Percentiles rank a stretch among this genome's conserved stretches.
phyloP scores from a whole-genome alignment of 2,329 filamentous ascomycete genomes.

The Sarocladiaceae sp. region DNA sequence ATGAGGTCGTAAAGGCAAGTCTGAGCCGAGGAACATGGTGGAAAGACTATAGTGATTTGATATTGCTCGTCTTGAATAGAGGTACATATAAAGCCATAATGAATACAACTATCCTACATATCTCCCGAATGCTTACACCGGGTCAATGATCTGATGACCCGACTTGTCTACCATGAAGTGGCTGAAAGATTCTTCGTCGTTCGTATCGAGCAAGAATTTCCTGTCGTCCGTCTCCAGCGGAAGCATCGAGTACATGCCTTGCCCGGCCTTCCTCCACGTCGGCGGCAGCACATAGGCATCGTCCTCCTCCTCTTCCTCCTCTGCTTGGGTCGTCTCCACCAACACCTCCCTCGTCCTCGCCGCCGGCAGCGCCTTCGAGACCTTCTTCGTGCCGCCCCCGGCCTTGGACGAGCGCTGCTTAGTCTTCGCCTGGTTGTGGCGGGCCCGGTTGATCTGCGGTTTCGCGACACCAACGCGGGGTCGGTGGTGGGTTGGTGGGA shows the following conservation, averaged over 20 bases:
- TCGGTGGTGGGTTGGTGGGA: background rate
- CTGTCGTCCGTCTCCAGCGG: conserved; percentile 30
- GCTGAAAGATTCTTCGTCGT: conserved; percentile 37
- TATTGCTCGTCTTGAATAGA: background rate
- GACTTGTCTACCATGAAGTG: conserved; percentile 33
- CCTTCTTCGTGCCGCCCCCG: conserved; percentile 13
- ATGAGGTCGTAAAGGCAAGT: conserved; percentile 60
- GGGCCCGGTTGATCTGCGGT: conserved; percentile 15
- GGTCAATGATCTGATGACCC: conserved; percentile 29
- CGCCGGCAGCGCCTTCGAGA: conserved; percentile 18
- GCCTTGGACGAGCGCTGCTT: conserved; percentile 13
- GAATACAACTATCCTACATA: background rate
- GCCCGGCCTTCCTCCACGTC: conserved; percentile 33
- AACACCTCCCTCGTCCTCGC: conserved; percentile 2
- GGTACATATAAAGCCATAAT: background rate
- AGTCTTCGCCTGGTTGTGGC: conserved; percentile 23
- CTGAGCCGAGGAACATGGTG: conserved; percentile 49
- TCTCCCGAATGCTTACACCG: conserved; percentile 16
- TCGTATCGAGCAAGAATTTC: conserved; percentile 28
- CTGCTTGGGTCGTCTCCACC: conserved; percentile 14
- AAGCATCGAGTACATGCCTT: conserved; percentile 33
- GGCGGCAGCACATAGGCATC: conserved; percentile 28
- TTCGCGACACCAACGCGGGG: background rate
- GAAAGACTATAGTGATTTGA: too few relatives aligned
- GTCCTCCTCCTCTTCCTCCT: conserved; percentile 20